These are phyloP conservation scores for Calonectria pteridis DNA, from an alignment of 2,329 filamentous ascomycete species.

Conservation along the genomic window DNA sequence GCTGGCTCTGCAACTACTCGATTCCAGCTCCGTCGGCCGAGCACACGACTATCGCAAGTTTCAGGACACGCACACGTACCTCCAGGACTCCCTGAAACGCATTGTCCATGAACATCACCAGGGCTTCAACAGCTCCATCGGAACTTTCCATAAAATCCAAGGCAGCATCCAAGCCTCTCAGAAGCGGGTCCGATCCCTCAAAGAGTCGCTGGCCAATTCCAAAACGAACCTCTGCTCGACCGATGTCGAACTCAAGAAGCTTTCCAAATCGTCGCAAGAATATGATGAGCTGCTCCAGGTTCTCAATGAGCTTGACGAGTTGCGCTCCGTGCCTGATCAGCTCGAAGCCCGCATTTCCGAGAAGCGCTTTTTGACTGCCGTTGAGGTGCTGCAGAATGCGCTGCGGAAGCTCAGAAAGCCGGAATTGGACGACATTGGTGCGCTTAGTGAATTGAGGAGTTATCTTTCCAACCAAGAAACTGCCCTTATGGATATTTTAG, in stretches of 20 bases:
- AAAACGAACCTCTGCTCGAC: constrained; percentile 86
- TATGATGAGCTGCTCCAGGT: constrained; percentile 92
- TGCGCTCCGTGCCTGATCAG: constrained; percentile 90
- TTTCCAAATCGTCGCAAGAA: constrained; percentile 87
- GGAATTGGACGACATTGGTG: constrained; percentile 92
- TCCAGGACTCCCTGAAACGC: constrained; percentile 92
- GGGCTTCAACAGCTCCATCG: constrained; percentile 98
- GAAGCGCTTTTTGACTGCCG: constrained; percentile 92
- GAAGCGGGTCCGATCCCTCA: constrained; percentile 83
- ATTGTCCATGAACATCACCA: constrained; percentile 99
- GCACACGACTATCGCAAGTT: constrained; percentile 91
- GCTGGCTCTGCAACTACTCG: constrained; percentile 93
- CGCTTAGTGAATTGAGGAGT: constrained; percentile 84
- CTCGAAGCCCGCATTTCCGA: constrained; percentile 95
- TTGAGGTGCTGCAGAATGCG: constrained; percentile 91
- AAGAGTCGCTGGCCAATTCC: constrained; percentile 83
- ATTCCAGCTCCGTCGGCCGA: constrained; percentile 91
- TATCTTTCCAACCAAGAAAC: constrained; percentile 96
- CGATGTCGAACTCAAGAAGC: constrained; percentile 90
- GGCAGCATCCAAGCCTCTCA: constrained; percentile 91
- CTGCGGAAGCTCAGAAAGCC: constrained; percentile 86
- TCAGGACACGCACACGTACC: constrained; percentile 82
- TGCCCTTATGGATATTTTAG: constrained; percentile 89
- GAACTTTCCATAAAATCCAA: constrained; percentile 99
- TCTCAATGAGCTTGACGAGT: constrained; percentile 85